Conservation (phyloP, 2,329 filamentous ascomycete species). For the Ophiosphaerella herpotricha region DNA sequence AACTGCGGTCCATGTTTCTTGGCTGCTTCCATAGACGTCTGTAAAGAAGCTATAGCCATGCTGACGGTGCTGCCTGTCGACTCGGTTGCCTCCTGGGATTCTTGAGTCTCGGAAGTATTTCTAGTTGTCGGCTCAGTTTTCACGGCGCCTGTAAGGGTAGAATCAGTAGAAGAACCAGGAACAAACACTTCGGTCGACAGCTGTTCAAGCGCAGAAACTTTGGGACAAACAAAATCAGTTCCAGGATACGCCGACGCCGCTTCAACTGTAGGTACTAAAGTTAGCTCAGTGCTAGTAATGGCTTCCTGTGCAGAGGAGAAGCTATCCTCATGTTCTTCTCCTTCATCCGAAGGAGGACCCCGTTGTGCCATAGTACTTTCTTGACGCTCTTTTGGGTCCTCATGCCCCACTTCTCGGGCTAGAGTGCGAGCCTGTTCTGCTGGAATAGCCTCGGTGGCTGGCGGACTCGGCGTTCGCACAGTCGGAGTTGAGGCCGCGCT, state of each 20-base stretch:
- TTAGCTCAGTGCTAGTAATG: background rate
- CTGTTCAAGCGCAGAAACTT: background rate
- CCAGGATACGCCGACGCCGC: background rate
- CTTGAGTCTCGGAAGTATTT: background rate
- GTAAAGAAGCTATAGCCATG: background rate
- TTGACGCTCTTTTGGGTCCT: background rate
- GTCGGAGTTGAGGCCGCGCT: too few relatives aligned
- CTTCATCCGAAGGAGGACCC: background rate
- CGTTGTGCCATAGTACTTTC: background rate
- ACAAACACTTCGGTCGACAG: too few relatives aligned
- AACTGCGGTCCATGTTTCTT: slow-evolving; percentile 33
- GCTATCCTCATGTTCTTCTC: background rate
- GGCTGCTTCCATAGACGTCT: background rate
- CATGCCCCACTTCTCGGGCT: background rate
- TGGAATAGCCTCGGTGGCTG: too few relatives aligned
- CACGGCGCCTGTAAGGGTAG: too few relatives aligned
- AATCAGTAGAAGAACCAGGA: too few relatives aligned
- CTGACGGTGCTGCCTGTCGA: background rate
- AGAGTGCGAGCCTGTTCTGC: too few relatives aligned
- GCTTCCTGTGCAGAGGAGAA: background rate
- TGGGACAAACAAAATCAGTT: background rate
- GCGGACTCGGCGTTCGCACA: too few relatives aligned
- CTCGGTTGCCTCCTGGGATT: background rate
- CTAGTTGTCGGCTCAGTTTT: background rate
- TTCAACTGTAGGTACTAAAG: background rate